phyloP scores from a whole-genome alignment of 441 rosid species.

The Erodium moschatum region DNA sequence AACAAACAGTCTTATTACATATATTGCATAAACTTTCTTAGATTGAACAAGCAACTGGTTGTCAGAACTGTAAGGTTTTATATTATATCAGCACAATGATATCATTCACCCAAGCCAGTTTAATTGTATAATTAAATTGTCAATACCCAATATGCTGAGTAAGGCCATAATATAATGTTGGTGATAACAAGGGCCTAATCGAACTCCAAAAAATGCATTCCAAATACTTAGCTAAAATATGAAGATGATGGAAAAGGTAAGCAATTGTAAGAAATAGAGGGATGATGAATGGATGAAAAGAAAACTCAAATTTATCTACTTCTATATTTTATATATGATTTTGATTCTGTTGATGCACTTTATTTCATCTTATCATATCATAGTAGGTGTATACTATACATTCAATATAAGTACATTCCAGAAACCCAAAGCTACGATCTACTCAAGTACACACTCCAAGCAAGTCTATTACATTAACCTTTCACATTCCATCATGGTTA shows the following conservation, averaged over 20 bases:
- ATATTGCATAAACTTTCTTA: neutral
- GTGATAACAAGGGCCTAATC: neutral
- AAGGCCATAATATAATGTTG: neutral
- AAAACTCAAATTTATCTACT: neutral
- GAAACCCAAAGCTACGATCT: neutral
- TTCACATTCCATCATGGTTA: neutral
- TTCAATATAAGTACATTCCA: neutral
- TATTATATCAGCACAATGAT: neutral
- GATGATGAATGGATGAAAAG: neutral
- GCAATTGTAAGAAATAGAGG: neutral
- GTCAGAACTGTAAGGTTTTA: neutral
- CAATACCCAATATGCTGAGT: neutral
- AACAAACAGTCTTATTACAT: neutral
- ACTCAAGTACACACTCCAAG: neutral
- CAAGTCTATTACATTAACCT: neutral
- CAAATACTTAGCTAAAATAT: neutral
- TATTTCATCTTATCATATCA: neutral
- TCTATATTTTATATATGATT: neutral
- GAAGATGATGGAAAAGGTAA: neutral
- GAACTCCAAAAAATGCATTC: neutral
- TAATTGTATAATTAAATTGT: neutral
- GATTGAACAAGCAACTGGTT: neutral
- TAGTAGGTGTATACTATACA: neutral
- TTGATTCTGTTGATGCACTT: neutral
- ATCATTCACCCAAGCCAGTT: neutral